Base-by-base conservation (phyloP, 148 eudicot species). In the Cornus controversa region DNA sequence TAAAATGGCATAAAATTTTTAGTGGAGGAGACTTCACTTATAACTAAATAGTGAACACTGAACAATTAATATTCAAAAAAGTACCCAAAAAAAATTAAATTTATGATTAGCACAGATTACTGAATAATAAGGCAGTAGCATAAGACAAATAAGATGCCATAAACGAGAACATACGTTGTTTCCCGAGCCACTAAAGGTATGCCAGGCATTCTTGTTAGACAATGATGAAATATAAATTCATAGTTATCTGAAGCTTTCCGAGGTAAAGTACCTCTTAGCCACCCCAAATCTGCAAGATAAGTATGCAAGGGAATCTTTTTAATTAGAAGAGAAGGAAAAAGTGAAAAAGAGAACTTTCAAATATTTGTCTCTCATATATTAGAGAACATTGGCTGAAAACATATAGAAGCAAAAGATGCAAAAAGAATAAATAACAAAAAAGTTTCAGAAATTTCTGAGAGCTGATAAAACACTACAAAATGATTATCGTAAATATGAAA, bases 151-250 rank as follows among this genome's bases (percentile, higher is more conserved):
- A 37, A 84, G 58, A 25, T 31, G 70, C 25, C 66, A 69, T 62
- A 70, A 54, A 60, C 68, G 29, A 53, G 60, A 70, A 78, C 84
- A 71, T 88, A 94, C 98, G 81, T 88, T 75, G 87, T 83, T 85
- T 94, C 96, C 77, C 94, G 91, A 80, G 92, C 85, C 75, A 87
- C 94, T 70, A 94, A 88, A 77, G 97, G 97, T 92, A 89, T 92
- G 84, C 98, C 97, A 60, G 98, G 98, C 98, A 94, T 94, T 89
- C 87, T 88, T 81, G 68, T 84, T 77, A 84, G 40, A 80, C 74
- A 67, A 77, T 73, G 75, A 27, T 50, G 57, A 24, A 29, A n/a
- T 40, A n/a, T 54, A 76, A 69, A 63, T 66, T 77, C 83, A 80
- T 80, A 42, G 36, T 66, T 62, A 37, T 79, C 24, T 26, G 53